phyloP scores from a whole-genome alignment of 164 flowering plant genomes.

The Liquidambar formosana region DNA sequence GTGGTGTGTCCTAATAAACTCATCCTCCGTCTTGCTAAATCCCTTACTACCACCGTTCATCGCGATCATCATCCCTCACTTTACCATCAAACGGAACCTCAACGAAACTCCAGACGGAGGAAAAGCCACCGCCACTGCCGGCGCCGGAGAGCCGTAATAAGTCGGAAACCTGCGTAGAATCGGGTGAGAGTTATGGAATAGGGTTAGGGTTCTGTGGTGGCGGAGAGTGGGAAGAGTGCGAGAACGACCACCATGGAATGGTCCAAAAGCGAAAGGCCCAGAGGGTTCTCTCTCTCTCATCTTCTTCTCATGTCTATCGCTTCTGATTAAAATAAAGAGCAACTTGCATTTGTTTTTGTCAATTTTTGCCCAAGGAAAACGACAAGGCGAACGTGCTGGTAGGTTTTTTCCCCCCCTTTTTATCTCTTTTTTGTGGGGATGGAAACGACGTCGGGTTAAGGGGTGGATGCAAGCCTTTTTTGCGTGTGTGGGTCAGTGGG shows the following conservation, averaged over 20 bases:
- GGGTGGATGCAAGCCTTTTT: too few species aligned
- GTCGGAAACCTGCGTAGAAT: not conserved
- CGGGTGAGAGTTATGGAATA: not conserved
- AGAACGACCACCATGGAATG: conserved; percentile 10
- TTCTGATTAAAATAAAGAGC: too few species aligned
- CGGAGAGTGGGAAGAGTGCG: conserved; percentile 1
- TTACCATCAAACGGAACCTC: not conserved
- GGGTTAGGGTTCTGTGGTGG: not conserved
- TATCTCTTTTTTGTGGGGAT: too few species aligned
- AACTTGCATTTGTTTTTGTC: too few species aligned
- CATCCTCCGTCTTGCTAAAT: conserved; percentile 17
- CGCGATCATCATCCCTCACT: not conserved
- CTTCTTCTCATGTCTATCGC: conserved; percentile 3
- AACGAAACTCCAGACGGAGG: too few species aligned
- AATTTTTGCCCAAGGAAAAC: too few species aligned
- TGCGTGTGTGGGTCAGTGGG: too few species aligned
- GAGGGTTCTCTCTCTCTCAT: conserved; percentile 13
- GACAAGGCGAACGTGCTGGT: too few species aligned
- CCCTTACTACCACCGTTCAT: not conserved
- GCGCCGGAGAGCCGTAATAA: not conserved
- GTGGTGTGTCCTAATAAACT: conserved; percentile 17
- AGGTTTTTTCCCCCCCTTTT: too few species aligned
- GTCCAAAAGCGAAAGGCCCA: conserved; percentile 17
- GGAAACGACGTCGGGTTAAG: too few species aligned
- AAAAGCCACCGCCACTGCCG: not conserved